A percentile compares a stretch with the other conserved stretches of the same genome.
Evolutionary conservation across 768 basidiomycete genomes (phyloP).

Genomic region (Pholiota conissans): DNA sequence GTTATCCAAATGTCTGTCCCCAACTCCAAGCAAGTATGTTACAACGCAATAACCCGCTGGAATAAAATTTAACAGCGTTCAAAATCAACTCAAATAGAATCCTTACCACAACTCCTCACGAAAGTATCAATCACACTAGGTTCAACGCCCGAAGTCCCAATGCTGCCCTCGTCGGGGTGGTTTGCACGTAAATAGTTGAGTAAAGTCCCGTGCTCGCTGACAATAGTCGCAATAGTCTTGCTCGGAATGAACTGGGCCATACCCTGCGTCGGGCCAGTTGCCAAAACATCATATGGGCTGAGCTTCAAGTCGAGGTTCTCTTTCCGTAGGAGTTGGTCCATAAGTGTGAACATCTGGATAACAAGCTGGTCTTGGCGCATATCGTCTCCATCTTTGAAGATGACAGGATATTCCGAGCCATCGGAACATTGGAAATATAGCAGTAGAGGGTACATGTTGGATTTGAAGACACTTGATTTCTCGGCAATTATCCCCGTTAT

Average conservation of each 20-base stretch:
- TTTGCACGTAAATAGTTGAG: conserved; percentile 85
- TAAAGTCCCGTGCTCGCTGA: conserved; percentile 86
- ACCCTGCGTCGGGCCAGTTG: conserved; percentile 88
- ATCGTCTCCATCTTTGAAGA: conserved; percentile 99
- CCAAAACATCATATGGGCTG: conserved; percentile 89
- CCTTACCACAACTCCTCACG: conserved; percentile 90
- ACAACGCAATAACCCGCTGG: conserved; percentile 97
- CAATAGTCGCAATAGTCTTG: conserved; percentile 93
- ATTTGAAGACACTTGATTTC: conserved; percentile 96
- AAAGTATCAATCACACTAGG: conserved; percentile 95
- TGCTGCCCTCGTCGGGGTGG: conserved; percentile 92
- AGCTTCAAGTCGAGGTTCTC: conserved; percentile 94
- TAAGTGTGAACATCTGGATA: conserved; percentile 96
- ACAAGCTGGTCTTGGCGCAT: conserved; percentile 98
- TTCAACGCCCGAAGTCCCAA: conserved; percentile 94
- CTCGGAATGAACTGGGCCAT: conserved; percentile 97
- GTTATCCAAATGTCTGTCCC: conserved; percentile 96
- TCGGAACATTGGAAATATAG: conserved; percentile 88
- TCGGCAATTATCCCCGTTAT: conserved; percentile 88
- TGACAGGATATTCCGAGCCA: conserved; percentile 87
- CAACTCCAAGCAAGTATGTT: conserved; percentile 94
- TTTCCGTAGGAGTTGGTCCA: conserved; percentile 91
- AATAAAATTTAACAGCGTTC: conserved; percentile 3
- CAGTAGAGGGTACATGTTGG: conserved; percentile 89
- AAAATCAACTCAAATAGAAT: background rate